Base-by-base conservation (phyloP, 176 grass and related monocot genomes). In the Panicum miliaceum region DNA sequence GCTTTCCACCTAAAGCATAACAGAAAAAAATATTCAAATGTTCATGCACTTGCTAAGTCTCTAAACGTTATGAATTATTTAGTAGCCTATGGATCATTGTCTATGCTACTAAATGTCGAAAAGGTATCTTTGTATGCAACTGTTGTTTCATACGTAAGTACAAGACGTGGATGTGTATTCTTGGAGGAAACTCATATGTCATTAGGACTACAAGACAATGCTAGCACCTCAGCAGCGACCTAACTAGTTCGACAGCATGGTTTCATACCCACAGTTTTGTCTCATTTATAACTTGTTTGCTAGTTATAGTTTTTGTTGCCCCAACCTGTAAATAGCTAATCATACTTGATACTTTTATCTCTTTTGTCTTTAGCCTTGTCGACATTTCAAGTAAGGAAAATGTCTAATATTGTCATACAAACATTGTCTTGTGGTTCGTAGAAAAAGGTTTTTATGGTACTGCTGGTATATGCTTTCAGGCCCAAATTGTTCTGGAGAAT, bases 401-500 rank as follows among this genome's bases (percentile, higher is more conserved):
- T 22, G 20, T 12, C 19, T 20, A 42, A 64, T 37, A 77, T 63
- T 71, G 1, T 72, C 74, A 68, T 71, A 36, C 65, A 79, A 36
- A 18, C 50, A 29, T 48, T 77, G 11, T 58, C 73, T 47, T 83
- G 22, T 51, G 32, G 12, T 57, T 82, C 47, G 22, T 78, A 8
- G 5, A n/a, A 50, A 73, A 73, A 1, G 19, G 2, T 64, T 60
- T 53, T 15, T 43, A 68, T 73, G 52, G 4, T 68, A 43, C 45
- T 68, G 69, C 37, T 67, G 12, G 11, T 64, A 79, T 83, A 59
- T 64, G 60, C 58, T 73, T 75, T 70, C 86, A 96, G 94, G 82
- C 22, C 26, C 90, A 78, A 73, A 56, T 94, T 81, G 48, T 89
- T 37, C 81, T 96, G 43, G 96, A 96, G 82, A 96, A 99, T 79